These are phyloP conservation scores for Neofusicoccum cordaticola DNA, from an alignment of 2,329 filamentous ascomycete species.

Conservation along the genomic window DNA sequence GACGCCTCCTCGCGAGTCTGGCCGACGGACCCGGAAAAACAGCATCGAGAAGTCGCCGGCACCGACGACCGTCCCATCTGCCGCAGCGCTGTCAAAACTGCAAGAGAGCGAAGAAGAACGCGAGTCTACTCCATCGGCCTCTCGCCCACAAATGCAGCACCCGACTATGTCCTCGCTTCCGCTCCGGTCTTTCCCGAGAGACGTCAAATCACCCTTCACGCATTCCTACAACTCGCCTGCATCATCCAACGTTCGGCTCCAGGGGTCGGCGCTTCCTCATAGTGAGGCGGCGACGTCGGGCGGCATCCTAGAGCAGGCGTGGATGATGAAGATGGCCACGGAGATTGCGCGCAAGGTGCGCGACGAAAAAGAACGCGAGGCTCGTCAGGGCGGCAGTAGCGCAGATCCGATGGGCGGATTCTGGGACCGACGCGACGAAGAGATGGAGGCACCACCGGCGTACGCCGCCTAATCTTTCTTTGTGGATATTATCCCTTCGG, in stretches of 20 bases:
- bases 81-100: constrained; percentile 3
- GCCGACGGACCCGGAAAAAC: constrained; percentile 2
- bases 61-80: not conserved
- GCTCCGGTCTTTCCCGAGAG: constrained; percentile 23
- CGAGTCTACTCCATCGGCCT: not conserved
- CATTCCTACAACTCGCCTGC: constrained; percentile 19
- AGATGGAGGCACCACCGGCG: constrained; percentile 32
- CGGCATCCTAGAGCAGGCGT: constrained; percentile 72
- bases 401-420: constrained; percentile 18
- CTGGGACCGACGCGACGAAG: constrained; percentile 26
- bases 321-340: constrained; percentile 89
- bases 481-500: not conserved
- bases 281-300: constrained; percentile 29
- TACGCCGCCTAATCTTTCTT: constrained; percentile 28
- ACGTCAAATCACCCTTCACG: constrained; percentile 13
- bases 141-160: constrained; percentile 7
- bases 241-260: constrained; percentile 2
- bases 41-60: constrained; percentile 4
- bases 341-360: constrained; percentile 87
- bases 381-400: constrained; percentile 1
- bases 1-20: constrained; percentile 25
- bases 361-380: constrained; percentile 66
- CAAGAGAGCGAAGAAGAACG: constrained; percentile 2
- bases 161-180: not conserved
- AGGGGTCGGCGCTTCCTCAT: constrained; percentile 17